Percentiles rank a stretch among this genome's conserved stretches.
These are phyloP conservation scores for Tilletia indica DNA, from an alignment of 1,284 basidiomycete species.

Conservation along the genomic window DNA sequence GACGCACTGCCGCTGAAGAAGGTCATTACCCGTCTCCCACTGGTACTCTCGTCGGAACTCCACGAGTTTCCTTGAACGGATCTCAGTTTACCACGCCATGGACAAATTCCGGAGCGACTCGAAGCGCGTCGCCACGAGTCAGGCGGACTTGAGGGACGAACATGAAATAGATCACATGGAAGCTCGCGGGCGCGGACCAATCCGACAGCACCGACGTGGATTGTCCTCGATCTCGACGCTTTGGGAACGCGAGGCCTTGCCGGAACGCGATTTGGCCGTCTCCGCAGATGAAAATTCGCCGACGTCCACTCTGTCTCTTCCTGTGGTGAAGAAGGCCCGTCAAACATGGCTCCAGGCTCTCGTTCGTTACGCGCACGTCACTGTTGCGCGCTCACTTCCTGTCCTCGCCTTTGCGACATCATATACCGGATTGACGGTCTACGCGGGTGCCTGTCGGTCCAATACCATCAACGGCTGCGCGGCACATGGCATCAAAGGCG, in stretches of 20 bases:
- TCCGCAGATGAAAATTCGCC: background rate
- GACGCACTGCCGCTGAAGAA: background rate
- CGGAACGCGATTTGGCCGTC: constrained; percentile 22
- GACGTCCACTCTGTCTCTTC: background rate
- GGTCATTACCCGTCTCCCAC: background rate
- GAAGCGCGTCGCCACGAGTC: background rate
- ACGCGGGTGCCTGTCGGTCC: constrained; percentile 74
- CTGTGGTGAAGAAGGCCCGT: background rate
- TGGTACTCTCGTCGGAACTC: constrained; percentile 5
- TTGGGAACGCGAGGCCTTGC: constrained; percentile 17
- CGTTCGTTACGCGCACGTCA: constrained; percentile 33
- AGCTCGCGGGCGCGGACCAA: no score
- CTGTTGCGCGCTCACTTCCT: constrained; percentile 66
- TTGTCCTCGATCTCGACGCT: constrained; percentile 6
- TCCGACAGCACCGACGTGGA: background rate
- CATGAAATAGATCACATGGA: background rate
- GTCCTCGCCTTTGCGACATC: constrained; percentile 69
- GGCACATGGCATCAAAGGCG: constrained; percentile 85
- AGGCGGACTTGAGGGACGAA: background rate
- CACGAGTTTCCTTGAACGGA: background rate
- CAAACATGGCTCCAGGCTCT: constrained; percentile 13
- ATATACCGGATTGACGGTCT: constrained; percentile 71
- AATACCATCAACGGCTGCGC: constrained; percentile 70
- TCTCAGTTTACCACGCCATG: background rate
- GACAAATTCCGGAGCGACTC: background rate